Evolutionary conservation across 257 asterid genomes (phyloP).

Genomic region (Lycium ferocissimum): DNA sequence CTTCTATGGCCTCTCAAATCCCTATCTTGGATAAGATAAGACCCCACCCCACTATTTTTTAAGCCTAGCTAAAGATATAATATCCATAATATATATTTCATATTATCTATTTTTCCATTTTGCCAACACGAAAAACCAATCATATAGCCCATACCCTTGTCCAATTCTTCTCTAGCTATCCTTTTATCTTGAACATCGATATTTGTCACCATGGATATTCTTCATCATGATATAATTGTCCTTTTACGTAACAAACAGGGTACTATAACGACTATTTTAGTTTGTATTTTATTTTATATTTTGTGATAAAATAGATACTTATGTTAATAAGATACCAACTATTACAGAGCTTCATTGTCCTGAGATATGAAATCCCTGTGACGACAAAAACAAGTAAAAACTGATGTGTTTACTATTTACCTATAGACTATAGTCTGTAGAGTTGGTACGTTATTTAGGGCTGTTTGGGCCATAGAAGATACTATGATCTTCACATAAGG

Average conservation of each 20-base stretch:
- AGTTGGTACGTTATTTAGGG: too few relatives aligned
- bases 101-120: not conserved
- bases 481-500: too few relatives aligned
- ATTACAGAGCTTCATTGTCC: too few relatives aligned
- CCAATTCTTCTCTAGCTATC: conserved; percentile 10
- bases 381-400: too few relatives aligned
- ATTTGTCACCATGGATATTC: not conserved
- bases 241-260: not conserved
- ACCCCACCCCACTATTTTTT: conserved; percentile 50
- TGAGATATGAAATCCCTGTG: too few relatives aligned
- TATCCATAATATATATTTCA: not conserved
- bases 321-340: not conserved
- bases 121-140: conserved; percentile 18
- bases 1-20: conserved; percentile 55
- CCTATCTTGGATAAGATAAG: conserved; percentile 58
- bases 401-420: too few relatives aligned
- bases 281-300: too few relatives aligned
- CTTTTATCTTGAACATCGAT: conserved; percentile 2
- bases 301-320: not conserved
- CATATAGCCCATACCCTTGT: conserved; percentile 31
- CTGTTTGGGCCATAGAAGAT: too few relatives aligned
- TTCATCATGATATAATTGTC: not conserved
- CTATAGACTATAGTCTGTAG: too few relatives aligned
- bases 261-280: not conserved
- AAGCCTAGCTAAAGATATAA: not conserved